Evolutionary conservation across 805 yeast species (phyloP).

Genomic region (Candida methanosorbosa): DNA sequence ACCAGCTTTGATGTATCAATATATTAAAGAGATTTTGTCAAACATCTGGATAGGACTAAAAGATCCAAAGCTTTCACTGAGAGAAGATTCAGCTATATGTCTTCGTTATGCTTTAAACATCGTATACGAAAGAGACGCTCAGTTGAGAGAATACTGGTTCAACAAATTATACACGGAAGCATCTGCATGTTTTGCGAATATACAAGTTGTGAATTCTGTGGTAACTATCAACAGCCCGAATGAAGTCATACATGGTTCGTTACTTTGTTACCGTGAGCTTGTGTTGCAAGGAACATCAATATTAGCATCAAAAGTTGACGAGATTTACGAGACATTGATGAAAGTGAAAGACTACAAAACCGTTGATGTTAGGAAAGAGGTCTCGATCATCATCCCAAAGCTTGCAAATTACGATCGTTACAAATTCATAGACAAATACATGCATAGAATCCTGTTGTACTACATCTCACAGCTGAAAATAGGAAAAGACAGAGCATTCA

Average conservation of each 20-base stretch:
- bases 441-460: constrained; percentile 71
- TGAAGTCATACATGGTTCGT: constrained; percentile 81
- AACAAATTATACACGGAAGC: constrained; percentile 39
- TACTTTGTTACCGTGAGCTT: constrained; percentile 74
- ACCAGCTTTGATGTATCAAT: constrained; percentile 73
- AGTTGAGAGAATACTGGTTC: constrained; percentile 69
- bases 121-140: constrained; percentile 68
- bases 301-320: constrained; percentile 62
- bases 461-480: constrained; percentile 72
- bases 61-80: constrained; percentile 64
- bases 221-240: constrained; percentile 19
- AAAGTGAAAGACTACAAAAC: constrained; percentile 72
- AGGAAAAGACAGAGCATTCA: constrained; percentile 62
- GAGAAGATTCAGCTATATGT: constrained; percentile 80
- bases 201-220: neutral
- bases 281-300: constrained; percentile 65
- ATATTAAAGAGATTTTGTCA: constrained; percentile 69
- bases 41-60: constrained; percentile 83
- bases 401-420: constrained; percentile 72
- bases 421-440: constrained; percentile 68
- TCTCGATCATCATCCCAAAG: constrained; percentile 76
- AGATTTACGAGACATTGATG: constrained; percentile 67
- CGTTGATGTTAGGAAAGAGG: constrained; percentile 68
- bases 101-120: constrained; percentile 72
- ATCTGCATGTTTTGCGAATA: constrained; percentile 16